Evolutionary conservation across 2,329 filamentous ascomycete species (phyloP).

Genomic region (Sarocladiaceae sp.): DNA sequence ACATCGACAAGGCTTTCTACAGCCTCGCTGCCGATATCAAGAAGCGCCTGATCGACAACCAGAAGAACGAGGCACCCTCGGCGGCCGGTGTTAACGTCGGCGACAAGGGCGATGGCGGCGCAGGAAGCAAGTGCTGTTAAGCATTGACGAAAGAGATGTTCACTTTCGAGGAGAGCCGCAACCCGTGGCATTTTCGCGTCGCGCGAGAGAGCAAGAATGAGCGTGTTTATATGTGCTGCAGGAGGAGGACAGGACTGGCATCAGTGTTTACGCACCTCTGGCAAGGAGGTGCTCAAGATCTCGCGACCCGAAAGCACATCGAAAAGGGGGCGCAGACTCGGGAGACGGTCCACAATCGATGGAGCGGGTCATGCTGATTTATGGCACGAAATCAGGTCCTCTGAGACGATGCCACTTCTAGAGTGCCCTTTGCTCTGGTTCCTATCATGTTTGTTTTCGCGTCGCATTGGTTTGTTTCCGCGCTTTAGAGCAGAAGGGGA

Average conservation of each 20-base stretch:
- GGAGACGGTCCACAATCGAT: neutral
- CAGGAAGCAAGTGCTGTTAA: constrained; percentile 75
- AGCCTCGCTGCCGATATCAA: constrained; percentile 94
- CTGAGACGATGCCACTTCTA: neutral
- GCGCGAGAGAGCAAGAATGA: neutral
- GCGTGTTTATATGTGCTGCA: constrained; percentile 2
- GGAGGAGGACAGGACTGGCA: constrained; percentile 3
- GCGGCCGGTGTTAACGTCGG: constrained; percentile 64
- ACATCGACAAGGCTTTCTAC: constrained; percentile 98
- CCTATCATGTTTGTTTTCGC: neutral
- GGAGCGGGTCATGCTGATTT: neutral
- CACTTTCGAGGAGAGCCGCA: neutral
- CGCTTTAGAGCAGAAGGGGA: constrained; percentile 10
- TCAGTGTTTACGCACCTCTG: constrained; percentile 5
- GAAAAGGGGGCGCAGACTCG: neutral
- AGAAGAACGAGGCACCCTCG: constrained; percentile 65
- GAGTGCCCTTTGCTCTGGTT: neutral
- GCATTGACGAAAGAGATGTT: constrained; percentile 9
- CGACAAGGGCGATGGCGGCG: constrained; percentile 50
- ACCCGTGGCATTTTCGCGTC: neutral
- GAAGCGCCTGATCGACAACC: constrained; percentile 92
- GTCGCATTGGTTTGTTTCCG: constrained; percentile 9
- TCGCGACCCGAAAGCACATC: neutral
- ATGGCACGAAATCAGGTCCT: neutral
- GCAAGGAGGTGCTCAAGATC: neutral